Base-by-base conservation (phyloP, 192 early-diverging fungal species). In the Coemansia sp. region DNA sequence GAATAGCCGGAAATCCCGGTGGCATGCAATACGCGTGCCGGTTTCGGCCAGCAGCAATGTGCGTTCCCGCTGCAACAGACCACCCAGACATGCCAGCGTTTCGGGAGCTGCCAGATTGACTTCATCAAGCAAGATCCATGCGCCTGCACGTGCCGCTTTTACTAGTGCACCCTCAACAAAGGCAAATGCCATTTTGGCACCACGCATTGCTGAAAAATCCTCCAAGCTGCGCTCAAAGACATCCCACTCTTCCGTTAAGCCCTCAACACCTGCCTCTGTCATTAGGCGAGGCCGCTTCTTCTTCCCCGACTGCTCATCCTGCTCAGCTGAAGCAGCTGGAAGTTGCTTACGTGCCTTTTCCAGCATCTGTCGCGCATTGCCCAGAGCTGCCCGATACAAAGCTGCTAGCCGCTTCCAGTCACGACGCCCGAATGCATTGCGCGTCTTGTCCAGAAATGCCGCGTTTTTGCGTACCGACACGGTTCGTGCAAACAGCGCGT, bases 51-150 rank as follows among this genome's bases (percentile, higher is more conserved):
- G 78, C 11, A 96, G 63, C 33, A 99, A 65, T 33, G 91, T 90
- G 8, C 91, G 91, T 5, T 87, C 81, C 50, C 83, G 81, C 68
- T 96, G 91, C 52, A 99, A 69, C 38, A 99, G 70, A 2, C 93
- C 89, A 46, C 88, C 89, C 28, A 99, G 80, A 59, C 87, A 90
- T 50, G 96, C 95, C 37, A 99, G 71, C 3, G 97, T 99, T 72
- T 99, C 97, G 16, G 97, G 82, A 1, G 91, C 84, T 5, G 97
- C 97, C 65, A 99, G 80, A 65, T 99, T 99, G 69, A 97, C 87
- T 81, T 99, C 97, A 65, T 99, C 97, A 6, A 99, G 79, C 43
- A 99, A 74, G 21, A 99, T 90, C 97, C 97, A 99, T 57, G 94
- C 88, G 26, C 97, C 97, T 4, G 88, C 70, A 31, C 81, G 83